phyloP scores from a whole-genome alignment of 1,284 basidiomycete genomes.

The Prillingera fragicola region DNA sequence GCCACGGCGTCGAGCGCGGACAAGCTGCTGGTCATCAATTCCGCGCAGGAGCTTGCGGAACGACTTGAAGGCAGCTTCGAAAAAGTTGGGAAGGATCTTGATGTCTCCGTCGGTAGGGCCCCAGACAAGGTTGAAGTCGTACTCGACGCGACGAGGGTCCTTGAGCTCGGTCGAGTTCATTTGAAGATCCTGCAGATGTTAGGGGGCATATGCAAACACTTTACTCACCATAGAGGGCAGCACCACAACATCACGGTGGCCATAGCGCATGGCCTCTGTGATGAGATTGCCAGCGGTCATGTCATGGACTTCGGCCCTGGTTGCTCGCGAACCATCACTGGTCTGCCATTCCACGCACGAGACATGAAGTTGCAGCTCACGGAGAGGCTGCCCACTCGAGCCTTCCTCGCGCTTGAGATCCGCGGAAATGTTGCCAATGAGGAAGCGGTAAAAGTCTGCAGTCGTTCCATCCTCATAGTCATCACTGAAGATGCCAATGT shows the following conservation, averaged over 20 bases:
- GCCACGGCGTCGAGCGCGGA: constrained; percentile 30
- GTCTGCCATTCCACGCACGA: constrained; percentile 33
- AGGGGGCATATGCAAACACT: background rate
- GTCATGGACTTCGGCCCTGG: constrained; percentile 20
- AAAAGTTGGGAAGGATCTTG: constrained; percentile 38
- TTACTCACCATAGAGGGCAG: constrained; percentile 36
- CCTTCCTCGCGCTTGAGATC: constrained; percentile 29
- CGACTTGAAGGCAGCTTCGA: constrained; percentile 30
- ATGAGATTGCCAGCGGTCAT: constrained; percentile 28
- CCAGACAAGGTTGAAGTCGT: constrained; percentile 42
- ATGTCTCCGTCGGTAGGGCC: constrained; percentile 40
- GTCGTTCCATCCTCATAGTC: constrained; percentile 28
- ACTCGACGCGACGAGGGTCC: constrained; percentile 26
- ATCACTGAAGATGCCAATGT: constrained; percentile 40
- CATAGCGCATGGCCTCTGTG: constrained; percentile 20
- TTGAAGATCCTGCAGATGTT: constrained; percentile 26
- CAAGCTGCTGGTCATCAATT: constrained; percentile 33
- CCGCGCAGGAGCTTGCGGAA: constrained; percentile 35
- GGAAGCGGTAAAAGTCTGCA: constrained; percentile 41
- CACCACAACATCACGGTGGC: constrained; percentile 29
- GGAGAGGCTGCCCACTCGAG: constrained; percentile 19
- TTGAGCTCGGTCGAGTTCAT: constrained; percentile 38
- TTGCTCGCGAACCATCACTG: constrained; percentile 24
- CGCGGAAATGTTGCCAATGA: constrained; percentile 34
- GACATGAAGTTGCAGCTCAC: constrained; percentile 32